Evolutionary conservation across 345 rosid genomes (phyloP).

Genomic region (Corchorus capsularis): DNA sequence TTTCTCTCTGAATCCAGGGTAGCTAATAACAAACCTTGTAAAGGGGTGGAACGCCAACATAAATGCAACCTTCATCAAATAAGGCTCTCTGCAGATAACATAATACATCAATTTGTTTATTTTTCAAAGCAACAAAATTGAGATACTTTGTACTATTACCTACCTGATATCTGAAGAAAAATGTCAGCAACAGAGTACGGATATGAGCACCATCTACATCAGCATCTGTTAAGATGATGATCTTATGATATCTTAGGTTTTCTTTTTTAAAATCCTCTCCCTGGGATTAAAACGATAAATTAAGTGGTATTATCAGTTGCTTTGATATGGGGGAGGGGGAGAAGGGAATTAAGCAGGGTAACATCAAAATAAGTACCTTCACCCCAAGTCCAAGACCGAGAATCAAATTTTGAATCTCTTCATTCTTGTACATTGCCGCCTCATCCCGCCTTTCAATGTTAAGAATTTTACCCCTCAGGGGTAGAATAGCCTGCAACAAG

Average conservation of each 20-base stretch:
- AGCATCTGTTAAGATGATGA: conserved; percentile 97
- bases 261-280: conserved; percentile 93
- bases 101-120: conserved; percentile 15
- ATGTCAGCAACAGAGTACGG: conserved; percentile 85
- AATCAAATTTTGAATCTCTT: conserved; percentile 96
- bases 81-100: conserved; percentile 68
- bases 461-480: conserved; percentile 93
- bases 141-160: conserved; percentile 3
- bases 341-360: background rate
- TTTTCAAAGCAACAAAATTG: background rate
- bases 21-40: conserved; percentile 60
- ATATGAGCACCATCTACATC: conserved; percentile 99
- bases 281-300: conserved; percentile 41
- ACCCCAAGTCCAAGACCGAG: conserved; percentile 97
- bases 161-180: conserved; percentile 99
- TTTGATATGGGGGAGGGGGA: background rate
- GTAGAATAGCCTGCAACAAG: conserved; percentile 86
- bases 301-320: background rate
- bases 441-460: conserved; percentile 95
- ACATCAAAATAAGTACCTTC: conserved; percentile 51
- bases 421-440: conserved; percentile 97
- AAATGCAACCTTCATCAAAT: conserved; percentile 90
- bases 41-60: conserved; percentile 98
- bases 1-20: conserved; percentile 17
- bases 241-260: conserved; percentile 86